These are phyloP conservation scores for Purpureocillium lavendulum DNA, from an alignment of 2,329 filamentous ascomycete genomes.

Conservation along the genomic window DNA sequence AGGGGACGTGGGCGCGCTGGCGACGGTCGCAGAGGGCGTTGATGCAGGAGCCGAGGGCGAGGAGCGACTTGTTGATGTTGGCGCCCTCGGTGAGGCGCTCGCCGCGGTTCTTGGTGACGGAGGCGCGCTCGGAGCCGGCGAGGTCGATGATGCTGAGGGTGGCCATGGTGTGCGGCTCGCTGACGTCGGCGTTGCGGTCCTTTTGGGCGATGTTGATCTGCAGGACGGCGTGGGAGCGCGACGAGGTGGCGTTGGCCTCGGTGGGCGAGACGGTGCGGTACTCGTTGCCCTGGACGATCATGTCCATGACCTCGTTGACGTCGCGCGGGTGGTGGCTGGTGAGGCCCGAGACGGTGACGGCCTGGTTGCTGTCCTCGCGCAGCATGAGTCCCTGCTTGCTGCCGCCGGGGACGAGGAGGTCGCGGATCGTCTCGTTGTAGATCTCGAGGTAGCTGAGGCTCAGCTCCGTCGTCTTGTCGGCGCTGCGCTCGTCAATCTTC, in stretches of 20 bases:
- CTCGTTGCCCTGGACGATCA: slow-evolving; percentile 93
- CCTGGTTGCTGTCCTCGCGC: slow-evolving; percentile 87
- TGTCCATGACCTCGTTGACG: slow-evolving; percentile 97
- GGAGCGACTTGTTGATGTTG: slow-evolving; percentile 98
- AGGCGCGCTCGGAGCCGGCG: slow-evolving; percentile 90
- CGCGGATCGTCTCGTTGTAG: slow-evolving; percentile 97
- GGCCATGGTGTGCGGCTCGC: slow-evolving; percentile 95
- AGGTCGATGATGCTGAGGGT: slow-evolving; percentile 97
- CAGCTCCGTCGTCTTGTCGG: slow-evolving; percentile 83
- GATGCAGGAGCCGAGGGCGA: slow-evolving; percentile 93
- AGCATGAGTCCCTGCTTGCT: slow-evolving; percentile 83
- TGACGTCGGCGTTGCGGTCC: slow-evolving; percentile 83
- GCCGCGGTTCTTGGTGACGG: slow-evolving; percentile 91
- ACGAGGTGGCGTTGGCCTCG: slow-evolving; percentile 94
- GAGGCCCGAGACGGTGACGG: slow-evolving; percentile 82
- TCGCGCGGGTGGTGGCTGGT: slow-evolving; percentile 86
- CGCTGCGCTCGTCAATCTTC: slow-evolving; percentile 77
- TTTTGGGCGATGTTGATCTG: slow-evolving; percentile 96
- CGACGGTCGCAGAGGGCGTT: slow-evolving; percentile 92
- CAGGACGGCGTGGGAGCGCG: slow-evolving; percentile 90
- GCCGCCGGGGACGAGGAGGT: slow-evolving; percentile 78
- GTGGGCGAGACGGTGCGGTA: slow-evolving; percentile 94
- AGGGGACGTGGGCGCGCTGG: slow-evolving; percentile 89
- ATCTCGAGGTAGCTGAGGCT: slow-evolving; percentile 95
- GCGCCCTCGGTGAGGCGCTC: slow-evolving; percentile 87